A percentile compares a stretch with the other conserved stretches of the same genome.
phyloP scores from a whole-genome alignment of 2,329 filamentous ascomycete genomes.

The Elsinoe batatas region DNA sequence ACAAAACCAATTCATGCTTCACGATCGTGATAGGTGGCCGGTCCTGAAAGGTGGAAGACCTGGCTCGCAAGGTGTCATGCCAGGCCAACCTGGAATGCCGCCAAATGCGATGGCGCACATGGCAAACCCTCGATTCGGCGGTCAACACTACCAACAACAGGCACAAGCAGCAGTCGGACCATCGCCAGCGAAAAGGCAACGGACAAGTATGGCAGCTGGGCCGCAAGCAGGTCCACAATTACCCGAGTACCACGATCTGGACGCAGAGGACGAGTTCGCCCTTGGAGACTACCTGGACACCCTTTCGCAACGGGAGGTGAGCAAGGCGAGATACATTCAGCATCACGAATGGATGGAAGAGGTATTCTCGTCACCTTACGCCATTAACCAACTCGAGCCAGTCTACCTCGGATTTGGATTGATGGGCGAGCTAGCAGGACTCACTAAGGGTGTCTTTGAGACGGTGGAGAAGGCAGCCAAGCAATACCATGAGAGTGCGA shows the following conservation, averaged over 20 bases:
- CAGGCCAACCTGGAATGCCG: background rate
- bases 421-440: slow-evolving; percentile 63
- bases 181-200: slow-evolving; percentile 38
- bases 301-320: slow-evolving; percentile 81
- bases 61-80: slow-evolving; percentile 9
- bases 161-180: slow-evolving; percentile 24
- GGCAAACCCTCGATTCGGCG: slow-evolving; percentile 16
- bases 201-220: slow-evolving; percentile 17
- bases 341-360: slow-evolving; percentile 99
- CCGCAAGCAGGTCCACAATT: slow-evolving; percentile 23
- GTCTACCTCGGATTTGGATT: slow-evolving; percentile 76
- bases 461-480: slow-evolving; percentile 51
- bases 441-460: slow-evolving; percentile 82
- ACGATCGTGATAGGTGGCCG: slow-evolving; percentile 84
- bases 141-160: slow-evolving; percentile 17
- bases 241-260: slow-evolving; percentile 46
- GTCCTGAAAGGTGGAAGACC: slow-evolving; percentile 48
- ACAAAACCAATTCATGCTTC: slow-evolving; percentile 89
- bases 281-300: slow-evolving; percentile 84
- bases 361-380: slow-evolving; percentile 81
- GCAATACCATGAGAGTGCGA: slow-evolving; percentile 72
- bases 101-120: slow-evolving; percentile 17
- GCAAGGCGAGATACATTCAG: slow-evolving; percentile 75
- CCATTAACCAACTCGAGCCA: slow-evolving; percentile 73
- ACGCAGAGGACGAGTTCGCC: slow-evolving; percentile 84